phyloP scores from a whole-genome alignment of 148 eudicot genomes.

The Rhododendron williamsianum region DNA sequence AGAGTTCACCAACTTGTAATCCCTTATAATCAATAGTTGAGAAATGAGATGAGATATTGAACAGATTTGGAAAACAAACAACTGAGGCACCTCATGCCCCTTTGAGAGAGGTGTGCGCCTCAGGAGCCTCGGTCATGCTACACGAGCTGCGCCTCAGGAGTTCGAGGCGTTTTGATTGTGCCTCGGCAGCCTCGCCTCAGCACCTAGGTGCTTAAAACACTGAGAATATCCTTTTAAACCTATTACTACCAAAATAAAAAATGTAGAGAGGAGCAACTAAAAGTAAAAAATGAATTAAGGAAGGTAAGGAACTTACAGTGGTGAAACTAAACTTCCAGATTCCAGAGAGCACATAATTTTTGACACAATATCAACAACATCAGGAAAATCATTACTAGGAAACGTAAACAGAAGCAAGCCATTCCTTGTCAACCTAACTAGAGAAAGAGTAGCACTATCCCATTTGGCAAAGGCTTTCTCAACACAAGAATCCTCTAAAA shows the following conservation, averaged over 20 bases:
- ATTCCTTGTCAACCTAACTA: conserved; percentile 72
- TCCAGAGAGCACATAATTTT: conserved; percentile 44
- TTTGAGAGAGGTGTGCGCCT: not conserved
- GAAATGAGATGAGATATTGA: not conserved
- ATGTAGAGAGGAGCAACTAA: not conserved
- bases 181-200: not conserved
- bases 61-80: not conserved
- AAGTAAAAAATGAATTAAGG: not conserved
- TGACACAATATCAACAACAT: conserved; percentile 42
- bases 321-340: conserved; percentile 48
- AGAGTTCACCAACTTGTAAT: not conserved
- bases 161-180: not conserved
- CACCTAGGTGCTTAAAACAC: not conserved
- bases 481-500: conserved; percentile 26
- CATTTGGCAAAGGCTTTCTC: conserved; percentile 21
- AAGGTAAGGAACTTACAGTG: conserved; percentile 51
- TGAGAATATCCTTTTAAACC: not conserved
- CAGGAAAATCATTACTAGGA: conserved; percentile 35
- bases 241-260: not conserved
- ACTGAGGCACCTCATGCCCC: not conserved
- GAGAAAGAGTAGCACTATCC: conserved; percentile 34
- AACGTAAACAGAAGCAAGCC: conserved; percentile 64
- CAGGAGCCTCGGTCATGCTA: not conserved
- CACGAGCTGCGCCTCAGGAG: not conserved
- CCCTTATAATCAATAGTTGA: not conserved